Evolutionary conservation across 768 basidiomycete species (phyloP).

Genomic region (Pleurotus sapidus): DNA sequence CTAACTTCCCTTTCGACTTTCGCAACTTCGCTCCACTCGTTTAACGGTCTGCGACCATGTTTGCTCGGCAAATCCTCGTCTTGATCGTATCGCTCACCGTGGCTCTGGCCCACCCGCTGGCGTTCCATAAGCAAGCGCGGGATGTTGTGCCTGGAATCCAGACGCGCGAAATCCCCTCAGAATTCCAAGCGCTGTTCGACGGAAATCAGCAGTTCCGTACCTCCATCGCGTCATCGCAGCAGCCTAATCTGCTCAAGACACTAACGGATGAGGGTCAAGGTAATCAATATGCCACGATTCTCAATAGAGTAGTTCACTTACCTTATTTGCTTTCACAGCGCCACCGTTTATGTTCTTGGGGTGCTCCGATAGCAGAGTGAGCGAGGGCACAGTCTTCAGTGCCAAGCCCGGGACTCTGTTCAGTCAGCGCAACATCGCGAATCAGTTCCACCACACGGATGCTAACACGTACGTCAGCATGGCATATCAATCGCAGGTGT

Average conservation of each 20-base stretch:
- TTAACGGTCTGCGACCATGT: constrained; percentile 10
- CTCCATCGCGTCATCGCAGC: constrained; percentile 14
- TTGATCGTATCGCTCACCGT: constrained; percentile 14
- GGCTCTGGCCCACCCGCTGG: constrained; percentile 17
- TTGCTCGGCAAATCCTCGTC: constrained; percentile 11
- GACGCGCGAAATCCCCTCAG: constrained; percentile 11
- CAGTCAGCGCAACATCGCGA: constrained; percentile 36
- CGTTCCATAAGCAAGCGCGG: constrained; percentile 13
- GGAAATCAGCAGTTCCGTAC: constrained; percentile 31
- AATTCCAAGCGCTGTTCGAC: constrained; percentile 22
- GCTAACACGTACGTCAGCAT: constrained; percentile 27
- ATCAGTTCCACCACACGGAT: constrained; percentile 34
- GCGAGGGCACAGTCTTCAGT: constrained; percentile 34
- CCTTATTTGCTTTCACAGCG: constrained; percentile 11
- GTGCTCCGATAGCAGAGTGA: constrained; percentile 37
- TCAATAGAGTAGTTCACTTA: no score
- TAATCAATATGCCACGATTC: constrained; percentile 5
- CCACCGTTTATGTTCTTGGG: constrained; percentile 35
- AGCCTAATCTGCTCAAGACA: constrained; percentile 25
- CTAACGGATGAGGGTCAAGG: constrained; percentile 32
- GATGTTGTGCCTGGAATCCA: constrained; percentile 13
- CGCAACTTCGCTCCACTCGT: neutral
- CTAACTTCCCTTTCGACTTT: neutral
- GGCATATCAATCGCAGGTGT: neutral
- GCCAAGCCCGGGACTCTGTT: constrained; percentile 37